Conservation (phyloP, 2,329 filamentous ascomycete genomes). For the Fusarium devonianum region DNA sequence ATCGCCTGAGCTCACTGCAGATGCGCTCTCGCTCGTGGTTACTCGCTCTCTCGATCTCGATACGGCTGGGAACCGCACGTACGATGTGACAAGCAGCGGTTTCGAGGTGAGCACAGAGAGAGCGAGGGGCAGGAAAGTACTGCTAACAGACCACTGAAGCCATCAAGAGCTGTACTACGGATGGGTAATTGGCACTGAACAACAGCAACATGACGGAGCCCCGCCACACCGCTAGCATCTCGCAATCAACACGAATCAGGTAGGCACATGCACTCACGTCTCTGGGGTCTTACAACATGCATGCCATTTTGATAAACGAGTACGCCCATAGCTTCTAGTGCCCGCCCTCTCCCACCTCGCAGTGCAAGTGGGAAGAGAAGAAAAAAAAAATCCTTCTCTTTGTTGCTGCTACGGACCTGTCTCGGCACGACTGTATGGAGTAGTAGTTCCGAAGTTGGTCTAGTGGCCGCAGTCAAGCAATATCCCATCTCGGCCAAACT, state of each 20-base stretch:
- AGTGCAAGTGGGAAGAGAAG: neutral
- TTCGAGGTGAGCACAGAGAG: neutral
- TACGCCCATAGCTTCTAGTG: conserved; percentile 15
- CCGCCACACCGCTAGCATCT: conserved; percentile 11
- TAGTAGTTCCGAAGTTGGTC: conserved; percentile 18
- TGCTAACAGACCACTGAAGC: neutral
- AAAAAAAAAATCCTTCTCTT: conserved; percentile 11
- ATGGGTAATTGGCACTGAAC: conserved; percentile 5
- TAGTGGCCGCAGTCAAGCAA: conserved; percentile 19
- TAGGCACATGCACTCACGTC: neutral
- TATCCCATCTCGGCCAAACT: conserved; percentile 30
- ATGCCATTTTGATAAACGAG: conserved; percentile 6
- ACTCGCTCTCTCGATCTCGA: conserved; percentile 12
- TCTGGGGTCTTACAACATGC: conserved; percentile 20
- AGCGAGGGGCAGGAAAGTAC: neutral
- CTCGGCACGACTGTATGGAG: conserved; percentile 33
- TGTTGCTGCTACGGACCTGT: conserved; percentile 23
- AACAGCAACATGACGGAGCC: conserved; percentile 8
- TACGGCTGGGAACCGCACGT: conserved; percentile 11
- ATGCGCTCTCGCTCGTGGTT: conserved; percentile 18
- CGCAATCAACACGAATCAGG: conserved; percentile 13
- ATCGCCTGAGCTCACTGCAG: conserved; percentile 39
- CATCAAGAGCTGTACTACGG: neutral
- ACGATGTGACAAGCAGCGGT: conserved; percentile 15
- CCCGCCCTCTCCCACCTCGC: conserved; percentile 6